phyloP scores from a whole-genome alignment of 2,329 filamentous ascomycete species.

The Aspergillus hiratsukae region DNA sequence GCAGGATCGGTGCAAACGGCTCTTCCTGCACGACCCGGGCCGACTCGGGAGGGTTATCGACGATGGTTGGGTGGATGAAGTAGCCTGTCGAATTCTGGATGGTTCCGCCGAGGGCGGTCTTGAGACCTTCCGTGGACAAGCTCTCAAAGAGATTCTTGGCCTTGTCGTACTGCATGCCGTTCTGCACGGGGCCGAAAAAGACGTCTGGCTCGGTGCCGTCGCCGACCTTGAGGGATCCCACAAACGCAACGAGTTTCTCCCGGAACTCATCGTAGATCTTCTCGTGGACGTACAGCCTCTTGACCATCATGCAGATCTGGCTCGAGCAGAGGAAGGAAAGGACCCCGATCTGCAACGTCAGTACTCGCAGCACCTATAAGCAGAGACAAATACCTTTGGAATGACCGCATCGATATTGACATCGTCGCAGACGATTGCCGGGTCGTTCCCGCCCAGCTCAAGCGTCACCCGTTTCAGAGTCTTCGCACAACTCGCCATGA shows the following conservation, averaged over 20 bases:
- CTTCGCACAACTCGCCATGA: conserved; percentile 48
- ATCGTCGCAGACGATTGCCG: conserved; percentile 51
- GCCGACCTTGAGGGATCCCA: conserved; percentile 40
- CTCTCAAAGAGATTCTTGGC: conserved; percentile 55
- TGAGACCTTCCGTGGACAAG: conserved; percentile 51
- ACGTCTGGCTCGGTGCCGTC: conserved; percentile 39
- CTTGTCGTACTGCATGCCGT: conserved; percentile 60
- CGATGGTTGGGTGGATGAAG: conserved; percentile 57
- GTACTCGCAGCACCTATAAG: background rate
- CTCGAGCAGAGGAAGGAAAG: conserved; percentile 52
- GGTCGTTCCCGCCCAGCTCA: conserved; percentile 54
- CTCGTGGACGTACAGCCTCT: conserved; percentile 59
- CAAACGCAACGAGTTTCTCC: conserved; percentile 43
- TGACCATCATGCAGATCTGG: conserved; percentile 54
- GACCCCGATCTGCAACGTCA: conserved; percentile 35
- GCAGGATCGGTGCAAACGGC: conserved; percentile 62
- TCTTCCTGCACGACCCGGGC: conserved; percentile 56
- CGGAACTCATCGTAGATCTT: conserved; percentile 55
- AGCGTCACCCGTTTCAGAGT: conserved; percentile 54
- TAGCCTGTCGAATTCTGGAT: conserved; percentile 47
- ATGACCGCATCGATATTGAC: conserved; percentile 47
- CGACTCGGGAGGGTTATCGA: conserved; percentile 54
- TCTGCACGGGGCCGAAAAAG: conserved; percentile 59
- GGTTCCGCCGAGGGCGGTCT: conserved; percentile 49
- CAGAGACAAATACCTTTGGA: conserved; percentile 24